A percentile compares a stretch with the other conserved stretches of the same genome.
Evolutionary conservation across 2,329 filamentous ascomycete genomes (phyloP).

Genomic region (Aspergillus novofumigatus): DNA sequence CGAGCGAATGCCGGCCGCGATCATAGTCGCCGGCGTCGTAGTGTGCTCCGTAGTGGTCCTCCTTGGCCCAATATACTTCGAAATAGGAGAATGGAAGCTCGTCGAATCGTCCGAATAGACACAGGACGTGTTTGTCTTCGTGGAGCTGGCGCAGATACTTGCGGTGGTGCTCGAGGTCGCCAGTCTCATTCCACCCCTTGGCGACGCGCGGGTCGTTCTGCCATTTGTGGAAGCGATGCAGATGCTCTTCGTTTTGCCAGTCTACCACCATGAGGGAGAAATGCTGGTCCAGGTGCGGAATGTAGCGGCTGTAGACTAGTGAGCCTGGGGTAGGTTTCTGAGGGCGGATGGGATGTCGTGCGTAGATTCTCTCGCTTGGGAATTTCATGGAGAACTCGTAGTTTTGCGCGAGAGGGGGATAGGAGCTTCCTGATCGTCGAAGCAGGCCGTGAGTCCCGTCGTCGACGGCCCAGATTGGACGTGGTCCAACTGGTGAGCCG

Average conservation of each 20-base stretch:
- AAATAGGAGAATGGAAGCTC: conserved; percentile 71
- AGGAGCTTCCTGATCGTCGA: conserved; percentile 22
- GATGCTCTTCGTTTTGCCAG: conserved; percentile 59
- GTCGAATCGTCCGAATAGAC: conserved; percentile 61
- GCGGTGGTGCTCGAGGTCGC: conserved; percentile 68
- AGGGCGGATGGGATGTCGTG: conserved; percentile 66
- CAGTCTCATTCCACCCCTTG: conserved; percentile 75
- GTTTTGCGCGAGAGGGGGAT: conserved; percentile 36
- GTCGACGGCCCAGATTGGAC: conserved; percentile 57
- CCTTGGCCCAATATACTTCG: conserved; percentile 74
- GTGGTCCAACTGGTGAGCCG: conserved; percentile 62
- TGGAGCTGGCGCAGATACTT: conserved; percentile 66
- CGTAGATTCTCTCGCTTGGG: conserved; percentile 49
- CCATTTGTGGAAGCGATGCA: conserved; percentile 71
- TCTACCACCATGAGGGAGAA: conserved; percentile 76
- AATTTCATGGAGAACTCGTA: conserved; percentile 40
- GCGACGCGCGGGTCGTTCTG: conserved; percentile 80
- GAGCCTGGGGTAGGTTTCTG: conserved; percentile 67
- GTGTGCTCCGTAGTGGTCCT: conserved; percentile 58
- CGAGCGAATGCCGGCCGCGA: conserved; percentile 58
- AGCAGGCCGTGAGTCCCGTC: conserved; percentile 29
- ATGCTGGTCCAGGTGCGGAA: conserved; percentile 69
- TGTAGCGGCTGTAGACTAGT: conserved; percentile 72
- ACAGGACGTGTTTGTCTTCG: conserved; percentile 63
- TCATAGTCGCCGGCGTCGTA: conserved; percentile 54